Evolutionary conservation across 768 basidiomycete genomes (phyloP), one percentile per base, ranked within the genome.

Genomic region (Candolleomyces aberdarensis): DNA sequence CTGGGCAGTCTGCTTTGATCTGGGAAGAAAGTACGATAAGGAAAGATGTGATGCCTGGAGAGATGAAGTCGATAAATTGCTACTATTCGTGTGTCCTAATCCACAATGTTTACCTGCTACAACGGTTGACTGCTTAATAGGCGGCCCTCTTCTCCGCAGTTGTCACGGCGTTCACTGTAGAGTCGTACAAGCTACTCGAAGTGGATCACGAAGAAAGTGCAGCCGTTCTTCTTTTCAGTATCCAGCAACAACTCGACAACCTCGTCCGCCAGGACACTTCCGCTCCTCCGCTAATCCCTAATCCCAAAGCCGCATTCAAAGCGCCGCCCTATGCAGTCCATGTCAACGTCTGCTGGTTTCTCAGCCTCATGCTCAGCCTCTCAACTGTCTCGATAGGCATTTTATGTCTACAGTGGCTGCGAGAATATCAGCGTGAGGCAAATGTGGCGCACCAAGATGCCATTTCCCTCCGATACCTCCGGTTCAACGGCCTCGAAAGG

Each of bases 81-180:
- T 64, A 7, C 36, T 64, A 17, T 64, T 64, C 48, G 63, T 59
- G 20, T 20, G 49, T 29, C 8, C 46, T 44, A 36, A 10, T 14
- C 17, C 6, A 31, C n/a, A 31, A 26, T 31, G 20, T 31, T 22
- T 14, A 6, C 19, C 20, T 51, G 8, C 5, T 7, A 6, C 49
- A 51, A 14, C 20, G 10, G 29, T 46, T 46, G 44, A 20, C 44
- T 17, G 22, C 7, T 51, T 51, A 5, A 13, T 7, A 71, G 70
- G 68, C 68, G 19, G 68, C 66, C 29, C 65, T 71, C 22, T 71
- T 71, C 50, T 67, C 70, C 17, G 70, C 65, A 20, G 63, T 65
- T 17, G 70, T 71, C 20, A 67, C 67, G 2, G 68, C 70, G 3
- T 72, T 72, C 52, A 64, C 64, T 26, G 60, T 71, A 13, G 66